A percentile compares a stretch with the other conserved stretches of the same genome.
Conservation (phyloP, 768 basidiomycete species). For the Naganishia vaughanmartiniae region DNA sequence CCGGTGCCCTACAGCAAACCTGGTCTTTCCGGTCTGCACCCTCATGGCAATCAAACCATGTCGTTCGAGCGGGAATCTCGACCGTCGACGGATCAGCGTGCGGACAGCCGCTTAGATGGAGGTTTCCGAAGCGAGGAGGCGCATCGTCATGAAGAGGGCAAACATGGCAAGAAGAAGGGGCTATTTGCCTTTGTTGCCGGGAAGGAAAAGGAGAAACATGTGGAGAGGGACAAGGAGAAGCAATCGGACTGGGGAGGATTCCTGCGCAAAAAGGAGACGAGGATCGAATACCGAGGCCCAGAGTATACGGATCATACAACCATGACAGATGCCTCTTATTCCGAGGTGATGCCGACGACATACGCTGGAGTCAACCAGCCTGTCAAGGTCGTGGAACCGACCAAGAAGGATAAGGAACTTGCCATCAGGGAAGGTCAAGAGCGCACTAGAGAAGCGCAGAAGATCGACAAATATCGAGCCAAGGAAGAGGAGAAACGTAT, state of each 20-base stretch:
- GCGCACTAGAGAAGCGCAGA: constrained; percentile 25
- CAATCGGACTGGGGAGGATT: constrained; percentile 17
- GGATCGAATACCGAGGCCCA: constrained; percentile 10
- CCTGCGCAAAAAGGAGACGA: constrained; percentile 4
- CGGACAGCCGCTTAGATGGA: not conserved
- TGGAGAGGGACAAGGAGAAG: not conserved
- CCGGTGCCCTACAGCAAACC: not conserved
- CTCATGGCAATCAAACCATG: not conserved
- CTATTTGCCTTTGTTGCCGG: constrained; percentile 22
- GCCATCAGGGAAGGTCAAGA: constrained; percentile 26
- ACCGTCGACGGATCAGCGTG: not conserved
- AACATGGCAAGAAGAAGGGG: constrained; percentile 12
- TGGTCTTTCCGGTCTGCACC: not conserved
- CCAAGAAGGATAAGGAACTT: constrained; percentile 26
- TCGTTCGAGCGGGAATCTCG: not conserved
- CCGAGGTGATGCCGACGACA: constrained; percentile 5
- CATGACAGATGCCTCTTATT: constrained; percentile 7
- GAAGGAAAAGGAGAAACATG: constrained; percentile 4
- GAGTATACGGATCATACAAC: constrained; percentile 16
- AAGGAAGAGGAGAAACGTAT: constrained; percentile 24
- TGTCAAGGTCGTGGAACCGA: constrained; percentile 26
- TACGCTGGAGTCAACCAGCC: constrained; percentile 13
- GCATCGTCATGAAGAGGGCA: constrained; percentile 13
- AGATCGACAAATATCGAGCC: constrained; percentile 19
- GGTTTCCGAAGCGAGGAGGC: not conserved